Conservation (phyloP, 306 rosid genomes). For the Mimosa pudica region DNA sequence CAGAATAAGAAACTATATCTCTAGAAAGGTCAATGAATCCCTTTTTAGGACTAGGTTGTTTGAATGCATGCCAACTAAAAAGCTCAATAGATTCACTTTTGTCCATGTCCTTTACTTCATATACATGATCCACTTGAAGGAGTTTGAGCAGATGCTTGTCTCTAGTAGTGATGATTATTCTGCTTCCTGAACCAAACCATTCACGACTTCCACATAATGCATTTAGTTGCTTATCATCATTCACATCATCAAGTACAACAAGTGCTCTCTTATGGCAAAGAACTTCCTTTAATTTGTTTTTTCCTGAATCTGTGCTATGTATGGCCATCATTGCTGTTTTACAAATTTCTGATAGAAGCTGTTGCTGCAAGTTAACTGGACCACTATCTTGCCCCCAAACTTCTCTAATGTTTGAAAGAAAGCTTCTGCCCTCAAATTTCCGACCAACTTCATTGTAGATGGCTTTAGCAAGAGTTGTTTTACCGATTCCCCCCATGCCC, state of each 20-base stretch:
- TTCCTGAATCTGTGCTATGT: not conserved
- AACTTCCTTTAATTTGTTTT: not conserved
- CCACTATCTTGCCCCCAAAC: not conserved
- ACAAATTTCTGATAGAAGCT: not conserved
- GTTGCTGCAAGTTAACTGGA: not conserved
- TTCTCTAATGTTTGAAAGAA: not conserved
- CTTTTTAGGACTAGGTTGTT: conserved; percentile 1
- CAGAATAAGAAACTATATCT: conserved; percentile 1
- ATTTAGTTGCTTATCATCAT: not conserved
- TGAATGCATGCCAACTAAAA: conserved; percentile 10
- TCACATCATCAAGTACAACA: conserved; percentile 7
- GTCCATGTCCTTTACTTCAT: not conserved
- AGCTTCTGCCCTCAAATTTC: not conserved
- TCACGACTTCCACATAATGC: not conserved
- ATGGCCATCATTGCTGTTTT: not conserved
- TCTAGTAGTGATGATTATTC: not conserved
- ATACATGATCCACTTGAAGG: not conserved
- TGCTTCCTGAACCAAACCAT: not conserved
- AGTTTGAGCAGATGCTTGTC: not conserved
- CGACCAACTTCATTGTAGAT: not conserved
- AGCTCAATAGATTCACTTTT: not conserved
- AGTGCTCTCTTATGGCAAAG: not conserved
- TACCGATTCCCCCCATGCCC: not conserved
- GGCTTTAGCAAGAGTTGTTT: not conserved
- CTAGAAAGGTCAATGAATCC: conserved; percentile 1